Evolutionary conservation across 495 filamentous ascomycete species (phyloP).

Genomic region (Astrothelium subdiscretum): DNA sequence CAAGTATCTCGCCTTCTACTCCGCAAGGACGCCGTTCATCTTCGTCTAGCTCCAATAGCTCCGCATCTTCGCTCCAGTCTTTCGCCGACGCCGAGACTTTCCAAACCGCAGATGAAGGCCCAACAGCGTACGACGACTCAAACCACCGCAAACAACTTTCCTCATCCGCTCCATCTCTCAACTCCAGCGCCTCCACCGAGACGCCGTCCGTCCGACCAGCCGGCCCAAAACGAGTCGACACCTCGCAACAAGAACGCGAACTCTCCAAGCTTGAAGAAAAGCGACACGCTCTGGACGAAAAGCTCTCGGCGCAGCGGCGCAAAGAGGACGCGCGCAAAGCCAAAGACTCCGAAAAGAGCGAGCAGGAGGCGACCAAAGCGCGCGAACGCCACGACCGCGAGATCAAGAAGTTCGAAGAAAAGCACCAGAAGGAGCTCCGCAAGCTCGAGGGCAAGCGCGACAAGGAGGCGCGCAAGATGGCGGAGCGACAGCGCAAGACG

Average conservation of each 20-base stretch:
- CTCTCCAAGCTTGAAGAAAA: conserved; percentile 61
- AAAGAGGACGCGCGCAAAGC: conserved; percentile 36
- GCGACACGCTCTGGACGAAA: conserved; percentile 57
- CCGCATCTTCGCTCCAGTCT: conserved; percentile 15
- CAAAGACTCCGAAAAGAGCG: conserved; percentile 32
- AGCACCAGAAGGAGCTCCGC: conserved; percentile 47
- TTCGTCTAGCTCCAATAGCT: background rate
- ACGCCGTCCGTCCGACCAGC: conserved; percentile 26
- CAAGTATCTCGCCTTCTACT: background rate
- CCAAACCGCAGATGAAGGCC: conserved; percentile 9
- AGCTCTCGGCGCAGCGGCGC: conserved; percentile 42
- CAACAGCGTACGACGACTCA: conserved; percentile 5
- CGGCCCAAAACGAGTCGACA: conserved; percentile 28
- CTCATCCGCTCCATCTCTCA: conserved; percentile 21
- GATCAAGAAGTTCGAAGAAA: conserved; percentile 51
- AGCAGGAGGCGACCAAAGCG: conserved; percentile 32
- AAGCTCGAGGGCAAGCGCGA: conserved; percentile 48
- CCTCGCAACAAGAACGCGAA: conserved; percentile 52
- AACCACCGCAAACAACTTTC: conserved; percentile 16
- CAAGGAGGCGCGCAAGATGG: conserved; percentile 26
- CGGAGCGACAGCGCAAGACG: conserved; percentile 23
- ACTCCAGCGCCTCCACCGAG: conserved; percentile 23
- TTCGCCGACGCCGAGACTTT: conserved; percentile 29
- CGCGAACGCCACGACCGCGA: conserved; percentile 50
- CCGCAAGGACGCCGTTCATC: background rate